Evolutionary conservation across 164 flowering plant genomes (phyloP), one percentile per base, ranked within the genome.

Genomic region (Kingdonia uniflora): DNA sequence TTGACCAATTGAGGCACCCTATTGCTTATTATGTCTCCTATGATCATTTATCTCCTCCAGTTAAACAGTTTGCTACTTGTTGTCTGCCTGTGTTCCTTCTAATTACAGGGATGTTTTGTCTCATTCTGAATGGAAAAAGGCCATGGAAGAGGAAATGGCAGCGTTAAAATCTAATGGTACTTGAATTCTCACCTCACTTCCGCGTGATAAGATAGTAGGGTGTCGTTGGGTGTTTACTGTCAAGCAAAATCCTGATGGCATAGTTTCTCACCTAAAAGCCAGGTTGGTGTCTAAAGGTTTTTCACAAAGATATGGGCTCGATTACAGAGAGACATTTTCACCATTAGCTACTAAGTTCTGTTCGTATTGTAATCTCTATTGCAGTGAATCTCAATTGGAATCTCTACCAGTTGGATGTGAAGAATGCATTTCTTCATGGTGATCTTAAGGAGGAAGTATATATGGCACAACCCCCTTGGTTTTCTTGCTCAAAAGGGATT

Each of bases 51-150:
- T 13, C 49, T 45, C 0, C 22, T 5, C 20, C 49, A 11, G 0
- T 45, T 21, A 45, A 45, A 45, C 8, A 19, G 13, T 16, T 45
- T 19, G 20, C 49, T 45, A 45, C 23, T 45, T 45, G 49, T 45
- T 45, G 23, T 45, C 49, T 19, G 13, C 16, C 3, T 45, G 19
- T 19, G 49, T 45, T 19, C 49, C 49, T 16, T 14, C 49, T 45
- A 45, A 19, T 7, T 45, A 19, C 20, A 45, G 1, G 13, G 22
- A 45, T 4, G 49, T 19, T 1, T 45, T 45, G 5, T 20, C 1
- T 3, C 49, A 45, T 45, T 19, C 23, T 45, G n/a, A 14, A 21
- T 45, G 19, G 49, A 19, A 45, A 45, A 19, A 5, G 13, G 49
- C 49, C 12, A 45, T 20, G 49, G 49, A 45, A 1, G 49, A 45